These are phyloP conservation scores for Yamadazyma friedrichii DNA, from an alignment of 1,139 yeast species.

Conservation along the genomic window DNA sequence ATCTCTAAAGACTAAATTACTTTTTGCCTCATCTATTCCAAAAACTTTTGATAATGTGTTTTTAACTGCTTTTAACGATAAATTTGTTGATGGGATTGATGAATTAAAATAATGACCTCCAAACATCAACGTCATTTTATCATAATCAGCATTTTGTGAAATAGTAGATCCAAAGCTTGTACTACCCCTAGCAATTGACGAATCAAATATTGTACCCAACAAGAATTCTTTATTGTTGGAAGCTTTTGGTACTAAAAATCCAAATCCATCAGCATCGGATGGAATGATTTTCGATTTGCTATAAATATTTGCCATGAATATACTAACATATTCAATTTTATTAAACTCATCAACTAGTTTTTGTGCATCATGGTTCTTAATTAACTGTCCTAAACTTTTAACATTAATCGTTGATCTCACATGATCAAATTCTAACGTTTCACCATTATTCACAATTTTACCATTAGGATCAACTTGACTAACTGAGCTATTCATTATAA, in stretches of 20 bases:
- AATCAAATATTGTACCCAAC: slow-evolving; percentile 88
- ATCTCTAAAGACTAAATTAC: slow-evolving; percentile 27
- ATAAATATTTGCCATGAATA: slow-evolving; percentile 62
- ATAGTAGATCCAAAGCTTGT: neutral
- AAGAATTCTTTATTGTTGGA: slow-evolving; percentile 57
- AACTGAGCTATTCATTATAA: slow-evolving; percentile 27
- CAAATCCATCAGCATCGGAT: slow-evolving; percentile 64
- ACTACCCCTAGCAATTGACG: slow-evolving; percentile 47
- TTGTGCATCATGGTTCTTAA: slow-evolving; percentile 14
- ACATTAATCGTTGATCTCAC: slow-evolving; percentile 57
- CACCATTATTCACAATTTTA: slow-evolving; percentile 15
- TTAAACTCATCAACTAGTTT: slow-evolving; percentile 15
- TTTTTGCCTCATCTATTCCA: slow-evolving; percentile 37
- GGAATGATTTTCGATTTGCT: slow-evolving; percentile 39
- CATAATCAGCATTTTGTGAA: slow-evolving; percentile 24
- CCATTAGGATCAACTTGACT: slow-evolving; percentile 18
- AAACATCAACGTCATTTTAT: slow-evolving; percentile 83
- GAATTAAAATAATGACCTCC: slow-evolving; percentile 61
- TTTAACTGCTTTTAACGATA: slow-evolving; percentile 44
- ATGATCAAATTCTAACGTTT: slow-evolving; percentile 41
- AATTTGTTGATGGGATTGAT: slow-evolving; percentile 42
- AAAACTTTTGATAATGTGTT: slow-evolving; percentile 51
- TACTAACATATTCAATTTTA: slow-evolving; percentile 48
- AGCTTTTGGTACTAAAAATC: slow-evolving; percentile 74
- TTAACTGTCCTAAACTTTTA: slow-evolving; percentile 22